A percentile compares a stretch with the other conserved stretches of the same genome.
Evolutionary conservation across 2,329 filamentous ascomycete genomes (phyloP).

Genomic region (Didymella pomorum): DNA sequence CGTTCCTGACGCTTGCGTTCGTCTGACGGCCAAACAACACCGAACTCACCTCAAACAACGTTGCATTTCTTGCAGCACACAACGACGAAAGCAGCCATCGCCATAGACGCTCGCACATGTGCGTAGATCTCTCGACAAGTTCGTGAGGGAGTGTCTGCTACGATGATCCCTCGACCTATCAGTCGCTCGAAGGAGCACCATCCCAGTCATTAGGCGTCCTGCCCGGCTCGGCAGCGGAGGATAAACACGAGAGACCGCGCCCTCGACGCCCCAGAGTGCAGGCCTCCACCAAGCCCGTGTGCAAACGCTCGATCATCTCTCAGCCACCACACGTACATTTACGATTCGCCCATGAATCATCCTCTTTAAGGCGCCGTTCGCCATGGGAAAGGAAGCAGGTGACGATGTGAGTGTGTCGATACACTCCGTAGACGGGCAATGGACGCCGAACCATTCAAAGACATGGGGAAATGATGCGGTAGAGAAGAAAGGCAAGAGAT

Average conservation of each 20-base stretch:
- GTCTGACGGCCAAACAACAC: constrained; percentile 2
- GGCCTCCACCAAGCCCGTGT: background rate
- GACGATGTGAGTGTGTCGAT: constrained; percentile 5
- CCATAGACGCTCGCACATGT: background rate
- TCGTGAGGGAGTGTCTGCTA: background rate
- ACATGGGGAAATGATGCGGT: constrained; percentile 19
- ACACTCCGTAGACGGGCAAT: constrained; percentile 3
- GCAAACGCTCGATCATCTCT: background rate
- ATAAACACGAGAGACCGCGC: constrained; percentile 3
- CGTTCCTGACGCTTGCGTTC: constrained; percentile 3
- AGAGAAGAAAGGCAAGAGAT: background rate
- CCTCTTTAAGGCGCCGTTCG: background rate
- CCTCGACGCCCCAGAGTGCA: background rate
- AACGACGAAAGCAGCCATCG: background rate
- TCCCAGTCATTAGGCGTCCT: constrained; percentile 9
- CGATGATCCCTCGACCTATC: background rate
- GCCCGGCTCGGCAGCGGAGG: constrained; percentile 1
- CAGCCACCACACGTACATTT: background rate
- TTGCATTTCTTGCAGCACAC: background rate
- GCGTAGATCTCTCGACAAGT: background rate
- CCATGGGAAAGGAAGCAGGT: constrained; percentile 11
- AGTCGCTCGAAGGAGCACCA: background rate
- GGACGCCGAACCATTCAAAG: background rate
- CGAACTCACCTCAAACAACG: background rate
- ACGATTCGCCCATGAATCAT: background rate